Percentiles rank a stretch among this genome's conserved stretches.
Conservation (phyloP, 1,284 basidiomycete genomes). For the Ganoderma lingzhi region DNA sequence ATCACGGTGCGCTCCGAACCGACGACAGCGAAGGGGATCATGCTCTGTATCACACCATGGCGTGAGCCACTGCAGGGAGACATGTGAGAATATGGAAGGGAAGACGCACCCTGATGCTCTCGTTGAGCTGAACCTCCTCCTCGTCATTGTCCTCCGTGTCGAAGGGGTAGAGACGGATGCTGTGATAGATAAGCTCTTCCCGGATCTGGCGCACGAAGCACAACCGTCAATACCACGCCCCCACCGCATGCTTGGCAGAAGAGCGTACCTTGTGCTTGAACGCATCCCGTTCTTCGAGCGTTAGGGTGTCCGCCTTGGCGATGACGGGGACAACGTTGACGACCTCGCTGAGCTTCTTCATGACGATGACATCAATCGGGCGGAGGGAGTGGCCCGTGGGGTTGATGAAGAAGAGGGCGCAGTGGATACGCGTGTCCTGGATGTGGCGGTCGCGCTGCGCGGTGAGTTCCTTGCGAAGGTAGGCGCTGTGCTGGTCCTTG, state of each 20-base stretch:
- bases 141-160: constrained; percentile 97
- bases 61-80: background rate
- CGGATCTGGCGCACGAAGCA: constrained; percentile 68
- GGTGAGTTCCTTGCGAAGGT: constrained; percentile 98
- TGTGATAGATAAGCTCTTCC: constrained; percentile 92
- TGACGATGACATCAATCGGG: constrained; percentile 96
- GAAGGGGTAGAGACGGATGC: constrained; percentile 96
- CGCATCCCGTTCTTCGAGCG: constrained; percentile 89
- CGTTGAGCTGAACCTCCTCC: constrained; percentile 92
- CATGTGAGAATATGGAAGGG: constrained; percentile 10
- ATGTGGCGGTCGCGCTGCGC: constrained; percentile 99
- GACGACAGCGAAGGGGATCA: constrained; percentile 97
- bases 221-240: background rate
- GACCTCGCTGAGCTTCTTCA: constrained; percentile 98
- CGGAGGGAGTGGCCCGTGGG: constrained; percentile 94
- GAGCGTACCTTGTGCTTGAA: constrained; percentile 88
- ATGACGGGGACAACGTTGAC: constrained; percentile 99
- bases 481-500: constrained; percentile 98
- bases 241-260: background rate
- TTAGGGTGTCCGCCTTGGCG: constrained; percentile 97
- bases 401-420: constrained; percentile 98
- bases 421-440: constrained; percentile 98
- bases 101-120: constrained; percentile 82
- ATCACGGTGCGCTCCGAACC: constrained; percentile 95
- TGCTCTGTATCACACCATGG: constrained; percentile 58